Base-by-base conservation (phyloP, 192 early-diverging fungal species). In the Dispira parvispora region DNA sequence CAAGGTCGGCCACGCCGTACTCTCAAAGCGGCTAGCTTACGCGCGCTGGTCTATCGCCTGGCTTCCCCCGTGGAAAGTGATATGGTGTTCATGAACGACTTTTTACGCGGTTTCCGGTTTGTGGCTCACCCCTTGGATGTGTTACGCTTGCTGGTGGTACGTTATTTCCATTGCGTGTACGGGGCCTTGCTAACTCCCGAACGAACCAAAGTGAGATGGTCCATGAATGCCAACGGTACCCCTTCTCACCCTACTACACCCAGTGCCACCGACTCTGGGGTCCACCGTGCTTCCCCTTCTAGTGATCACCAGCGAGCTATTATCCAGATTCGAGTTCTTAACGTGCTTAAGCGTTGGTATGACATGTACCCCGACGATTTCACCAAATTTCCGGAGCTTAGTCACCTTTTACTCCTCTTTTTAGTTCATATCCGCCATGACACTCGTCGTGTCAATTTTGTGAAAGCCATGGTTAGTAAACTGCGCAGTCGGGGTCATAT, bases 331-430 rank as follows among this genome's bases (percentile, higher is more conserved):
- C 84, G 89, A 3, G 88, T 94, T 0, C 88, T 86, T 69, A 89
- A 88, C 69, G 82, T 89, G 5, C 73, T 94, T 67, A 95, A 92
- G 69, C 80, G 77, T 58, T 97, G 94, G 94, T 69, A 94, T 26
- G 91, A 94, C 63, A 79, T 70, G 52, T 89, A 92, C 62, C 84
- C 80, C 54, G 78, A 81, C 57, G 76, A 78, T 60, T 78, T 78
- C 45, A 64, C 68, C 23, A 52, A 74, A 26, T 73, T 74, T 61
- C 68, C 73, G 25, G 73, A 73, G 20, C 69, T 78, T 9, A 71
- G 71, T 3, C 67, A 71, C 9, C 63, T 78, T 52, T 58, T 78
- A 63, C 28, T 78, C 21, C 64, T 78, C 32, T 78, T 78, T 47
- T 56, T 78, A 12, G 67, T 68, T 0, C 73, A 74, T 46, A 78